Evolutionary conservation across 2,329 filamentous ascomycete genomes (phyloP).

Genomic region (Tolypocladium nubicola): DNA sequence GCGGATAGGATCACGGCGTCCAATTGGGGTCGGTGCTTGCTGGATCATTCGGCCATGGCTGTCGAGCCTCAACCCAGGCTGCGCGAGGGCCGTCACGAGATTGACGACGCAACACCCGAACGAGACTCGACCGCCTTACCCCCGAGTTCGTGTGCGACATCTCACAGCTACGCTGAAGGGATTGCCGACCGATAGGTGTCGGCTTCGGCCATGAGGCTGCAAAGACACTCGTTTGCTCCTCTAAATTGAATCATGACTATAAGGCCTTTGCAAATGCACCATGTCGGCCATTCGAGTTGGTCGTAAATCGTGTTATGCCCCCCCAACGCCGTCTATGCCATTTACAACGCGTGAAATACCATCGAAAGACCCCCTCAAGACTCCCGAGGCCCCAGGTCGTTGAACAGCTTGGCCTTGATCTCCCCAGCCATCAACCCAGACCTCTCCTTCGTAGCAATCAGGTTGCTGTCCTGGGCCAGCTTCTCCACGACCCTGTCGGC

Average conservation of each 20-base stretch:
- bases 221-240: not conserved
- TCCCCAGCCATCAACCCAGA: conserved; percentile 52
- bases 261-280: not conserved
- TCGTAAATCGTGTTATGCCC: not conserved
- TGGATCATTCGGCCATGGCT: no score
- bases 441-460: conserved; percentile 50
- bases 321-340: not conserved
- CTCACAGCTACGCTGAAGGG: not conserved
- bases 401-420: conserved; percentile 55
- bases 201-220: no score
- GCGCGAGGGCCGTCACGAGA: no score
- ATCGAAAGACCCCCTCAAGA: not conserved
- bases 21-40: no score
- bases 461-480: conserved; percentile 48
- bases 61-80: no score
- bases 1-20: no score
- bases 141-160: not conserved
- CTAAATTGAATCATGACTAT: no score
- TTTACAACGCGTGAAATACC: not conserved
- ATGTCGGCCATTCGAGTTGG: not conserved
- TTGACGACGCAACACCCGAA: no score
- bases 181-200: no score
- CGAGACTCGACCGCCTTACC: no score
- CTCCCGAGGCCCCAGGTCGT: conserved; percentile 19
- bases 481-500: conserved; percentile 44